phyloP scores from a whole-genome alignment of 1,284 basidiomycete species.

The Calocybe gambosa region DNA sequence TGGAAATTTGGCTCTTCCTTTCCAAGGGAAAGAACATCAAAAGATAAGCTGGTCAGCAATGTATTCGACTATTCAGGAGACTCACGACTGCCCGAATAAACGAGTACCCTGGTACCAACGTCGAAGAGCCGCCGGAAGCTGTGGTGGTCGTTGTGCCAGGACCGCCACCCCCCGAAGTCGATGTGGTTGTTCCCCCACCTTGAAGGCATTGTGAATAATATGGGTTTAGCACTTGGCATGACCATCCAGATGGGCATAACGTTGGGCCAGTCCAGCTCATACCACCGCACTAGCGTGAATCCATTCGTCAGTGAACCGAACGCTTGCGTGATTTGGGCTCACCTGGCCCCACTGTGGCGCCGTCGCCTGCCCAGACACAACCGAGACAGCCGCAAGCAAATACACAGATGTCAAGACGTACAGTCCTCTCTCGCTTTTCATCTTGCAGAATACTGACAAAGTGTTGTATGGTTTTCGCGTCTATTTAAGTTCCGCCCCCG shows the following conservation, averaged over 20 bases:
- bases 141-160: background rate
- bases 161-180: background rate
- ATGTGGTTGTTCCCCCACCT: background rate
- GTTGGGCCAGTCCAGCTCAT: constrained; percentile 47
- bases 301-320: background rate
- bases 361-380: constrained; percentile 21
- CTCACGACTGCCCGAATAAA: constrained; percentile 59
- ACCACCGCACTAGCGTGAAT: constrained; percentile 33
- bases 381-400: constrained; percentile 7
- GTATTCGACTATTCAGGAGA: constrained; percentile 6
- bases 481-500: background rate
- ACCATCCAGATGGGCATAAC: constrained; percentile 40
- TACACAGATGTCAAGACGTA: constrained; percentile 6
- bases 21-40: background rate
- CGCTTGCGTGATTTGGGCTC: background rate
- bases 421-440: background rate
- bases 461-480: background rate
- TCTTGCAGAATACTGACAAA: background rate
- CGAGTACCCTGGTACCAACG: constrained; percentile 45
- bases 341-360: constrained; percentile 28
- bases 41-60: background rate
- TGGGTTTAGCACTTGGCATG: constrained; percentile 37
- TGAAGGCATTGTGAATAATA: constrained; percentile 52
- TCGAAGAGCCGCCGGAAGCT: constrained; percentile 27
- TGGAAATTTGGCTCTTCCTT: constrained; percentile 62